Evolutionary conservation across 2,329 filamentous ascomycete species (phyloP), one percentile per base, ranked within the genome.

Genomic region (Alternaria solani): DNA sequence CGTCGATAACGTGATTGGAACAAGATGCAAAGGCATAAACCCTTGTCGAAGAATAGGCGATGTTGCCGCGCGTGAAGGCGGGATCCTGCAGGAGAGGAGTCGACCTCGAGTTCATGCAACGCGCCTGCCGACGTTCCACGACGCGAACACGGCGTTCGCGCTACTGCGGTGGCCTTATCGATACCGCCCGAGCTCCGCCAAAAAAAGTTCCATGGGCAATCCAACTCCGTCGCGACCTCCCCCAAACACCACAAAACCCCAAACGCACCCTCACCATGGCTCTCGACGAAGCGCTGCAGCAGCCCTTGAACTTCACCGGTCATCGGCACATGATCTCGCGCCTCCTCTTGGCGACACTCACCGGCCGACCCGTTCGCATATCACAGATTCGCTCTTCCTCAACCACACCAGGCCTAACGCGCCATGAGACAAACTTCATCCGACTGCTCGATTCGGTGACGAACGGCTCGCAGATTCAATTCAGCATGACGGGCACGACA

Each of bases 401-500:
- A 42, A 94, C 92, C 41, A 89, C 91, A 71, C 94, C 95, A 1
- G 95, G 95, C 72, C 91, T 99, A 55, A 90, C 92, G 55, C 90
- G 93, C 49, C 91, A 97, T 82, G 95, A 99, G 81, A 89, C 98
- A 72, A 98, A 95, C 47, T 94, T 99, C 79, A 87, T 99, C 32
- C 94, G 95, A 58, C 91, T 99, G 18, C 89, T 99, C 74, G 95
- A 98, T 79, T 87, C 92, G 68, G 86, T 99, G 72, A 99, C 95
- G 74, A 99, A 99, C 84, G 95, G 95, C 81, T 92, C 91, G 59
- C 89, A 91, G 57, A 93, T 98, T 81, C 94, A 97, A 74, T 97
- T 99, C 70, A 97, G 93, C 11, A 95, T 96, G 81, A 97, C 93
- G 1, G 95, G 95, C 75, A 98, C 95, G 0, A 94, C 93, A 1